phyloP scores from a whole-genome alignment of 2,329 filamentous ascomycete genomes.

The Epichloe sibirici region DNA sequence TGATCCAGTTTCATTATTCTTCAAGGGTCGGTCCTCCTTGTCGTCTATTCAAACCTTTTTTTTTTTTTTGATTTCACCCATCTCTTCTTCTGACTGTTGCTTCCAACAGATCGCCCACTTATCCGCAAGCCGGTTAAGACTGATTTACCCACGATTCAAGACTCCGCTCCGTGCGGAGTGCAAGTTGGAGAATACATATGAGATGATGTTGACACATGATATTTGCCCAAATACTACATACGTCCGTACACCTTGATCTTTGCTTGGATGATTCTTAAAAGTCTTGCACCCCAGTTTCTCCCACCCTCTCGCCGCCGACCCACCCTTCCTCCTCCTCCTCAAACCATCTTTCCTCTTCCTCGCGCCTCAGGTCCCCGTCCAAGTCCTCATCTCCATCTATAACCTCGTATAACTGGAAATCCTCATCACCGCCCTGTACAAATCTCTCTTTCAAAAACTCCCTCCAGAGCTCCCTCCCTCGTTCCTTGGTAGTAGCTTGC shows the following conservation, averaged over 20 bases:
- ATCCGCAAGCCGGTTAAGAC: background rate
- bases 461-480: slow-evolving; percentile 57
- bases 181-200: background rate
- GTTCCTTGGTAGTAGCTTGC: slow-evolving; percentile 36
- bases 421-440: slow-evolving; percentile 58
- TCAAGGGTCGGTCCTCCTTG: background rate
- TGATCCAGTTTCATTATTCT: background rate
- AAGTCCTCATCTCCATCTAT: slow-evolving; percentile 64
- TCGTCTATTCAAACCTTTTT: slow-evolving; percentile 7
- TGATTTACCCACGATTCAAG: background rate
- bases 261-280: slow-evolving; percentile 35
- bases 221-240: background rate
- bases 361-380: slow-evolving; percentile 49
- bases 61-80: background rate
- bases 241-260: background rate
- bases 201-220: background rate
- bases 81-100: no score
- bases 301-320: slow-evolving; percentile 34
- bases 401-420: slow-evolving; percentile 57
- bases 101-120: no score
- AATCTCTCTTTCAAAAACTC: slow-evolving; percentile 65
- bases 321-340: slow-evolving; percentile 65
- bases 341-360: slow-evolving; percentile 65
- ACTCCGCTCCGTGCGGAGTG: background rate
- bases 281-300: slow-evolving; percentile 63